Evolutionary conservation across 1,139 yeast species (phyloP), one percentile per base, ranked within the genome.

Genomic region (Geotrichum carabidarum): DNA sequence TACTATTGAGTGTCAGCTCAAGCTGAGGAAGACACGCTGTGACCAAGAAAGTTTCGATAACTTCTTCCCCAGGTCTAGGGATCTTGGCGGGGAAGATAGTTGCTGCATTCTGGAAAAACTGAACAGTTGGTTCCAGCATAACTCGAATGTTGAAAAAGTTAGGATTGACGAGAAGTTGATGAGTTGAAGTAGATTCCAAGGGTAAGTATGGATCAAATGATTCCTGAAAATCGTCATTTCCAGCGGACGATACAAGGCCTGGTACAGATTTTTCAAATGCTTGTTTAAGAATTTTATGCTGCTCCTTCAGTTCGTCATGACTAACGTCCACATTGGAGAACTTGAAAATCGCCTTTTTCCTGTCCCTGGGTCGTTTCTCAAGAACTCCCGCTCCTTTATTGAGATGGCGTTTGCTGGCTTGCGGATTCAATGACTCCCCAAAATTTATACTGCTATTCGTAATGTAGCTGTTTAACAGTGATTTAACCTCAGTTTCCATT

Each of bases 141-240:
- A 87, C 79, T 60, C 94, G 78, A 84, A 90, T 87, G 64, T 90
- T 88, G 70, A 86, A 83, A n/a, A 89, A 78, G 63, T 83, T 83
- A 4, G 89, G 82, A 0, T 86, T 83, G 1, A 87, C 87, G 44
- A 91, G 73, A 1, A 85, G 79, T 57, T 84, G 84, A 54, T 86
- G 84, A 60, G 64, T 58, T 22, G 67, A 58, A 14, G 44, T 50
- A 12, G 58, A 50, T 30, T 58, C 58, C 22, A 47, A 17, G 3
- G 58, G 57, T 12, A 57, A 50, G 37, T 54, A 56, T 2, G 59
- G 59, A 15, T 54, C 36, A 59, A 63, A 35, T 49, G 46, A 22
- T 6, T 49, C 47, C 11, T 44, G 49, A 52, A 41, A 46, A 42
- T 42, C 50, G 35, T 53, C 18, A 53, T 53, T 43, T 48, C 58